Evolutionary conservation across 2,329 filamentous ascomycete genomes (phyloP).

Genomic region (Diaporthe caulivora): DNA sequence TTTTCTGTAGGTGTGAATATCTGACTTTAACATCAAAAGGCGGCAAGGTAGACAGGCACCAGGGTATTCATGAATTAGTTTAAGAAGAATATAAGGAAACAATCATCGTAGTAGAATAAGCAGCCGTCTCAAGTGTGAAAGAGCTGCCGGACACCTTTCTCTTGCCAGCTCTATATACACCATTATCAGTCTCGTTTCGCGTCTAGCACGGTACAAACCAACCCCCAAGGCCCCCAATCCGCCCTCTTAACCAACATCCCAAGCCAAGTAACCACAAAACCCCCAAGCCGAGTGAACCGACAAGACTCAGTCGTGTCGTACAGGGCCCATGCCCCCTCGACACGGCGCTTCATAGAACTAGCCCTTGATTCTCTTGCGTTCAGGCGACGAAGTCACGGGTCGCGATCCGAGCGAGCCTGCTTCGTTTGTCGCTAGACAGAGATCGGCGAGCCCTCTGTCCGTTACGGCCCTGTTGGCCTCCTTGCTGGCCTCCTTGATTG

Average conservation of each 20-base stretch:
- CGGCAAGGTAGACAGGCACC: background rate
- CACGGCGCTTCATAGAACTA: constrained; percentile 22
- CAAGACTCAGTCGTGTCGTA: constrained; percentile 13
- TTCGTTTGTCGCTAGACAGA: constrained; percentile 25
- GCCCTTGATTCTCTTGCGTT: background rate
- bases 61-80: constrained; percentile 16
- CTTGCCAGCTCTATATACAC: constrained; percentile 34
- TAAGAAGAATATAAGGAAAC: constrained; percentile 30
- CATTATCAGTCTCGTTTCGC: constrained; percentile 25
- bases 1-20: too few relatives aligned
- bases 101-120: constrained; percentile 36
- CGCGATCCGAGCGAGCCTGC: constrained; percentile 16
- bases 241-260: background rate
- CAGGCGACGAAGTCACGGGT: constrained; percentile 34
- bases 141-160: constrained; percentile 28
- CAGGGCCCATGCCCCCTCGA: constrained; percentile 2
- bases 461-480: background rate
- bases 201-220: constrained; percentile 30
- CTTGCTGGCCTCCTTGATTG: background rate
- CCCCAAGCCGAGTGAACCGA: constrained; percentile 7
- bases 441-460: background rate
- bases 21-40: too few relatives aligned
- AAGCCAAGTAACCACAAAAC: background rate
- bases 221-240: background rate
- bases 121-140: constrained; percentile 30